A percentile compares a stretch with the other conserved stretches of the same genome.
phyloP scores from a whole-genome alignment of 2,329 filamentous ascomycete species.

The Dothiorella sarmentorum region DNA sequence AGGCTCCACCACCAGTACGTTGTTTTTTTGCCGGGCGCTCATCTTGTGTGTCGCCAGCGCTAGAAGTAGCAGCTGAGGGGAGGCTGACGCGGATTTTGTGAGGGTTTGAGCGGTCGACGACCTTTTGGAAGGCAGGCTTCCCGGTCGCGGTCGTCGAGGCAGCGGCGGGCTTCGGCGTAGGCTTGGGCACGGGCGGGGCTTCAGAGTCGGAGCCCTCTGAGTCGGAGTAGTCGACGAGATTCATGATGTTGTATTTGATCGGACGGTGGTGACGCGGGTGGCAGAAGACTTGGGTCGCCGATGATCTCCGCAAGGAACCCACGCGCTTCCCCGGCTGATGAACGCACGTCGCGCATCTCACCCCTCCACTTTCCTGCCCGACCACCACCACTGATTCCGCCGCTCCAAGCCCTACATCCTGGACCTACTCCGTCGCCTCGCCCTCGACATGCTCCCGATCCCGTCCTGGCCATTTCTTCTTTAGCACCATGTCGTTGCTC shows the following conservation, averaged over 20 bases:
- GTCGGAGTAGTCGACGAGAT: constrained; percentile 78
- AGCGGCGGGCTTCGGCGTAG: constrained; percentile 31
- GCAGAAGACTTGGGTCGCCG: constrained; percentile 7
- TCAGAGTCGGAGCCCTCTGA: constrained; percentile 68
- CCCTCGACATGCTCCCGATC: background rate
- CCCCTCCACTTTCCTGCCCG: constrained; percentile 7
- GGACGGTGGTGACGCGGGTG: constrained; percentile 19
- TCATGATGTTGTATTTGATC: no score
- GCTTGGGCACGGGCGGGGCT: constrained; percentile 29
- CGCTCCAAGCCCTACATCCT: background rate
- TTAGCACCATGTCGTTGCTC: constrained; percentile 40
- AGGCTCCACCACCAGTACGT: constrained; percentile 61
- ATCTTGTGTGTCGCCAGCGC: constrained; percentile 29
- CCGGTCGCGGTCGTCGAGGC: constrained; percentile 26
- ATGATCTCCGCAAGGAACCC: background rate
- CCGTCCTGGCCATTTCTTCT: background rate
- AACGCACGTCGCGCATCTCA: constrained; percentile 13
- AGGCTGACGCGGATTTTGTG: constrained; percentile 82
- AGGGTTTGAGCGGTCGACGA: constrained; percentile 75
- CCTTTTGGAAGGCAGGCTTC: constrained; percentile 69
- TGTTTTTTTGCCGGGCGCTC: constrained; percentile 68
- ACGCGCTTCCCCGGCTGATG: constrained; percentile 12
- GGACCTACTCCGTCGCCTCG: background rate
- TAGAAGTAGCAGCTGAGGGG: constrained; percentile 48
- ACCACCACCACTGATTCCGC: background rate